Conservation (phyloP, 2,329 filamentous ascomycete genomes). For the Sporothrix brasiliensis region DNA sequence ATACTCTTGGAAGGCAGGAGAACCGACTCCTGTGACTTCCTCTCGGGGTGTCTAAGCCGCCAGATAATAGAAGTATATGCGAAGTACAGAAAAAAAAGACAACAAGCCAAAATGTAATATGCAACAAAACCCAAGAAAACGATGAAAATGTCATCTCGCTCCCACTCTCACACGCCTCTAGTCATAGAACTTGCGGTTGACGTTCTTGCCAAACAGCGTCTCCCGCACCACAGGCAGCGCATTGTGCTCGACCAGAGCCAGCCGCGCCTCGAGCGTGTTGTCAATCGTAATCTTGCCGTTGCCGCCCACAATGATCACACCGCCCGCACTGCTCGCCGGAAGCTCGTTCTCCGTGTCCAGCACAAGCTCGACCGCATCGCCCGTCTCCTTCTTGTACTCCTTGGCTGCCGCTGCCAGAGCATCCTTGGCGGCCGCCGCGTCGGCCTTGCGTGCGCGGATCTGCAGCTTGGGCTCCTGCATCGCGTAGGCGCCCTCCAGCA, state of each 20-base stretch:
- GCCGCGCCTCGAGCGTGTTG: conserved; percentile 93
- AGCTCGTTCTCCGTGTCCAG: conserved; percentile 80
- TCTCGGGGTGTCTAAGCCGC: conserved; percentile 21
- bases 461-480: conserved; percentile 77
- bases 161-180: conserved; percentile 44
- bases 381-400: conserved; percentile 80
- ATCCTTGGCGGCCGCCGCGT: conserved; percentile 69
- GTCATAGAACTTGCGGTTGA: conserved; percentile 93
- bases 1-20: not conserved
- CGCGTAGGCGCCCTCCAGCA: conserved; percentile 89
- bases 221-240: conserved; percentile 82
- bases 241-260: conserved; percentile 80
- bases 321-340: conserved; percentile 72
- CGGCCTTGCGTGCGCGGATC: conserved; percentile 77
- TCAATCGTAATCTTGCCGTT: conserved; percentile 96
- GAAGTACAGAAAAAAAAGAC: not conserved
- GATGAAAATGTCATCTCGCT: not conserved
- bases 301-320: conserved; percentile 77
- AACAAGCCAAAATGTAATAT: not conserved
- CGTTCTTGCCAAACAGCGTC: conserved; percentile 89
- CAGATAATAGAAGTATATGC: not conserved
- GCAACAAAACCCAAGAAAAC: conserved; percentile 8
- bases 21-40: conserved; percentile 4
- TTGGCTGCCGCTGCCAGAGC: conserved; percentile 74
- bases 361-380: conserved; percentile 68